Evolutionary conservation across 306 rosid genomes (phyloP).

Genomic region (Hylodesmum podocarpum): DNA sequence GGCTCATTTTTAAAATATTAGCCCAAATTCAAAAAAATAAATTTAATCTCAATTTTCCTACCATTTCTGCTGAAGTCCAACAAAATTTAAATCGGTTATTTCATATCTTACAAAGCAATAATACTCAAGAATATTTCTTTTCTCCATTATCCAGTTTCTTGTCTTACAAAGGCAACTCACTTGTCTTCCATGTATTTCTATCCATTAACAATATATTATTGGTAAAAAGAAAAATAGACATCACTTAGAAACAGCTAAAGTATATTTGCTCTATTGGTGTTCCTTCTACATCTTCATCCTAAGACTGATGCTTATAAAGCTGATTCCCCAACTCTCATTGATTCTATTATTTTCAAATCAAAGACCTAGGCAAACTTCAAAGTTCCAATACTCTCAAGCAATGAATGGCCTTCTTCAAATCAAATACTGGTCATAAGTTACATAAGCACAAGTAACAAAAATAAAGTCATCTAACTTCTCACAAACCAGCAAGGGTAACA

Average conservation of each 20-base stretch:
- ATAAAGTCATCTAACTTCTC: neutral
- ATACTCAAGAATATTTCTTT: neutral
- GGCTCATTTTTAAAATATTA: neutral
- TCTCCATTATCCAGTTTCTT: neutral
- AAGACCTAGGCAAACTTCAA: neutral
- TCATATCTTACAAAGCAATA: neutral
- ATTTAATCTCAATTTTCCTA: neutral
- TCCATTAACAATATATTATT: neutral
- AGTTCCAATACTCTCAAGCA: neutral
- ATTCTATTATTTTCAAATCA: neutral
- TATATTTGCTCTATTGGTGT: neutral
- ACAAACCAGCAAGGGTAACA: neutral
- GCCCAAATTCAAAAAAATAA: neutral
- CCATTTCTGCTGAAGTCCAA: neutral
- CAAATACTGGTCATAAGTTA: neutral
- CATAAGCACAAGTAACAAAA: neutral
- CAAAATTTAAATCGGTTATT: neutral
- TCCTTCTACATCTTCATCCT: neutral
- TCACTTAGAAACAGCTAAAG: neutral
- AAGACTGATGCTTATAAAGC: neutral
- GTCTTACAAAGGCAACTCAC: neutral
- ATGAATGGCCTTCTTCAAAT: neutral
- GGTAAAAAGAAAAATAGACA: neutral
- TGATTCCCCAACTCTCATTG: neutral
- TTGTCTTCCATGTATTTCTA: neutral